Evolutionary conservation across 2,329 filamentous ascomycete genomes (phyloP), one percentile per base, ranked within the genome.

Genomic region (Botrytis pseudocinerea): DNA sequence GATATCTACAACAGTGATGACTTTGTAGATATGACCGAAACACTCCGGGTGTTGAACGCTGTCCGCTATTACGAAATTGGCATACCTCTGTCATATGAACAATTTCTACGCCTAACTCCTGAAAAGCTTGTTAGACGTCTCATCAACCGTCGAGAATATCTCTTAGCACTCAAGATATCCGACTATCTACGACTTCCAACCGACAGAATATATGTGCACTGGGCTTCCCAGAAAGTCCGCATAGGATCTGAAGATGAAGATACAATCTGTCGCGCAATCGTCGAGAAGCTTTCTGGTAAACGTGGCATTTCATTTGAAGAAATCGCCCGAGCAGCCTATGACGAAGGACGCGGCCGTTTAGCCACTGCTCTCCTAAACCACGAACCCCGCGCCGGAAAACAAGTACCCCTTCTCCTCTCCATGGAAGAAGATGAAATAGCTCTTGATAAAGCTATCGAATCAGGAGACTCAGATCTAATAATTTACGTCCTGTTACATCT

Each of bases 1-100:
- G 96, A 98, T 79, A 90, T 98, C 20, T 99, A 98, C 83, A 98
- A 96, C 82, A 98, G 95, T 80, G 96, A 99, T 80, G 95, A 99
- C 76, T 99, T 98, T 82, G 96, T 99, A 71, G 95, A 98, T 76
- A 98, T 98, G 91, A 97, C 94, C 78, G 95, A 99, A 82, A 96
- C 92, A 0, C 84, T 99, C 25, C 91, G 96, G 25, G 95, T 99
- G 0, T 86, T 99, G 65, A 98, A 98, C 78, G 95, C 95, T 10
- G 92, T 95, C 20, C 91, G 96, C 69, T 97, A 93, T 82, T 98
- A 96, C 80, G 93, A 97, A 78, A 88, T 98, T 70, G 96, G 96
- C 3, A 85, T 99, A 35, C 94, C 95, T 0, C 82, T 99, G 7
- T 97, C 95, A 6, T 97, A 96, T 80, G 95, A 98, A 76, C 95